These are phyloP conservation scores for Eucalyptus marginata DNA, from an alignment of 345 rosid genomes.

Conservation along the genomic window DNA sequence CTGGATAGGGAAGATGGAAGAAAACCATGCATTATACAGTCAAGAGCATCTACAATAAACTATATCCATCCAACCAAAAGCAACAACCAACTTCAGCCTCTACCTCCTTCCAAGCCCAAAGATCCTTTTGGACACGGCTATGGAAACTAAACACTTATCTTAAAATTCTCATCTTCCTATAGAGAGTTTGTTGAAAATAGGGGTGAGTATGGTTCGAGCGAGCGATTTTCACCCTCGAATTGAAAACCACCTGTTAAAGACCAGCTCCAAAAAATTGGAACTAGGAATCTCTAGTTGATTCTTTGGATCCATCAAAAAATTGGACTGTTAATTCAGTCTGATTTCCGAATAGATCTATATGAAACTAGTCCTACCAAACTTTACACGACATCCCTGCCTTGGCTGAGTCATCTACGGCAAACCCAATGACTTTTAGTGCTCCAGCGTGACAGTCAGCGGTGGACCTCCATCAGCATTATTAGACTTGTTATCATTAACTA, in stretches of 20 bases:
- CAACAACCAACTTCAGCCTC: background rate
- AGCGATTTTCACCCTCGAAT: fast-evolving
- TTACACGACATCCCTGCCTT: background rate
- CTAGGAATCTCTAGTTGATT: fast-evolving
- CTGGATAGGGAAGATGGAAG: background rate
- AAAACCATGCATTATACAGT: fast-evolving
- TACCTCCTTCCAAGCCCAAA: background rate
- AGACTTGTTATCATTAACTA: background rate
- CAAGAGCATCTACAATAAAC: too few relatives aligned
- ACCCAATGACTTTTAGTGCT: background rate
- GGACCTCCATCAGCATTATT: background rate
- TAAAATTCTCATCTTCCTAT: too few relatives aligned
- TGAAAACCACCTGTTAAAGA: fast-evolving
- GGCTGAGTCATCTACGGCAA: background rate
- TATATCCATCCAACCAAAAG: too few relatives aligned
- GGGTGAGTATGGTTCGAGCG: fast-evolving
- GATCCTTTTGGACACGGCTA: background rate
- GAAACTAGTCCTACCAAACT: background rate
- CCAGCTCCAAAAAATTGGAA: fast-evolving
- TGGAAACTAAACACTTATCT: background rate
- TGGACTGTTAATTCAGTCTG: fast-evolving
- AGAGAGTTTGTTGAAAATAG: fast-evolving
- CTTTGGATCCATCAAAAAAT: too few relatives aligned
- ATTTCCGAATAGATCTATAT: too few relatives aligned
- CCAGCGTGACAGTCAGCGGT: background rate